These are phyloP conservation scores for Bipolaris oryzae DNA, from an alignment of 2,329 filamentous ascomycete species.

Conservation along the genomic window DNA sequence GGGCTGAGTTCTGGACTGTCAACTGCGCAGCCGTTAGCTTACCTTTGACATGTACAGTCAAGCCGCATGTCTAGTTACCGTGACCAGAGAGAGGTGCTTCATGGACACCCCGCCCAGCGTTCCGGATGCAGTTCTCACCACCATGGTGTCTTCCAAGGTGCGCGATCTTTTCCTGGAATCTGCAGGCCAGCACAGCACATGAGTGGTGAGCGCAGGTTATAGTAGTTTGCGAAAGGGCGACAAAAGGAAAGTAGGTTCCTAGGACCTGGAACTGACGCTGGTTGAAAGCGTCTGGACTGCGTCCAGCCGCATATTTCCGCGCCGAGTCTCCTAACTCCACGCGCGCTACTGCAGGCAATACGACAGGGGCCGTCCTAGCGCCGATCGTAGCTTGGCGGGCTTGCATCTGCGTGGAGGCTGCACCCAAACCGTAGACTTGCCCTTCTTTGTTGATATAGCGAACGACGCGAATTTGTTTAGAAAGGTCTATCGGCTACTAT, in stretches of 20 bases:
- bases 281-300: neutral
- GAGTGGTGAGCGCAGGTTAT: neutral
- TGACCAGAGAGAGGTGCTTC: slow-evolving; percentile 71
- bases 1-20: slow-evolving; percentile 78
- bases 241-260: neutral
- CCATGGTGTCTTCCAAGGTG: slow-evolving; percentile 8
- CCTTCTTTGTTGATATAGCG: too few species aligned
- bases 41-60: neutral
- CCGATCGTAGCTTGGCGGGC: slow-evolving; percentile 1
- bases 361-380: neutral
- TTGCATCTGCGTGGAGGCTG: neutral
- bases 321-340: slow-evolving; percentile 1
- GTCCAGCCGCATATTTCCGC: neutral
- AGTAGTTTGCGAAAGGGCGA: neutral
- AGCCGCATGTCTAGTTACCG: slow-evolving; percentile 54
- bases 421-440: neutral
- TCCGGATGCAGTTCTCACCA: slow-evolving; percentile 11
- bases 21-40: slow-evolving; percentile 59
- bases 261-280: neutral
- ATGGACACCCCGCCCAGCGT: slow-evolving; percentile 62
- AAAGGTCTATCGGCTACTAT: too few species aligned
- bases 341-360: neutral
- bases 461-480: too few species aligned
- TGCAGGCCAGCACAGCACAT: neutral
- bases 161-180: neutral